phyloP scores from a whole-genome alignment of 2,329 filamentous ascomycete species.

The Talaromyces amestolkiae region DNA sequence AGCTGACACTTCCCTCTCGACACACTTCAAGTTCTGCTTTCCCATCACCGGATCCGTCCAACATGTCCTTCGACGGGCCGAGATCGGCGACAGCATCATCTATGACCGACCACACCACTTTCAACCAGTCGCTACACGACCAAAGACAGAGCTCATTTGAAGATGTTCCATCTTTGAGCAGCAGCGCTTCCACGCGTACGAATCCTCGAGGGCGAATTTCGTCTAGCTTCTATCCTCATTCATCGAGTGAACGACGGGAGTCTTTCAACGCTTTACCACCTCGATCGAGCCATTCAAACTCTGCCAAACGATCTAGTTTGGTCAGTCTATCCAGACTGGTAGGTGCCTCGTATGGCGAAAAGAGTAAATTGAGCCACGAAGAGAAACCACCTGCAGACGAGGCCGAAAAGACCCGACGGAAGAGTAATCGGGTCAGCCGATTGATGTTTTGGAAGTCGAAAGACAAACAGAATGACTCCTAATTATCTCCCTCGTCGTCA shows the following conservation, averaged over 20 bases:
- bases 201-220: slow-evolving; percentile 46
- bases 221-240: slow-evolving; percentile 41
- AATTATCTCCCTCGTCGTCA: background rate
- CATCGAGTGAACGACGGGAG: slow-evolving; percentile 44
- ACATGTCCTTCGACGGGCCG: slow-evolving; percentile 42
- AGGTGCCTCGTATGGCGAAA: slow-evolving; percentile 43
- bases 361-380: slow-evolving; percentile 46
- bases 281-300: slow-evolving; percentile 40
- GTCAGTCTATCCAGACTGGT: slow-evolving; percentile 50
- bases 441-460: slow-evolving; percentile 52
- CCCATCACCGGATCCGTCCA: slow-evolving; percentile 46
- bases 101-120: slow-evolving; percentile 42
- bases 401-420: slow-evolving; percentile 43
- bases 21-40: slow-evolving; percentile 43
- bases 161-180: slow-evolving; percentile 51
- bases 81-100: slow-evolving; percentile 43
- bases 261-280: slow-evolving; percentile 42
- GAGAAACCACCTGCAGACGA: slow-evolving; percentile 43
- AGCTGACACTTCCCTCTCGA: slow-evolving; percentile 39
- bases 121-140: slow-evolving; percentile 36
- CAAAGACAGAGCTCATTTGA: slow-evolving; percentile 45
- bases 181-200: slow-evolving; percentile 49
- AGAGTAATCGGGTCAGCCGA: slow-evolving; percentile 46
- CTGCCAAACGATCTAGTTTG: slow-evolving; percentile 48
- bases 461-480: slow-evolving; percentile 39